Base-by-base conservation (phyloP, 2,329 filamentous ascomycete species). In the Ophiostoma montium region DNA sequence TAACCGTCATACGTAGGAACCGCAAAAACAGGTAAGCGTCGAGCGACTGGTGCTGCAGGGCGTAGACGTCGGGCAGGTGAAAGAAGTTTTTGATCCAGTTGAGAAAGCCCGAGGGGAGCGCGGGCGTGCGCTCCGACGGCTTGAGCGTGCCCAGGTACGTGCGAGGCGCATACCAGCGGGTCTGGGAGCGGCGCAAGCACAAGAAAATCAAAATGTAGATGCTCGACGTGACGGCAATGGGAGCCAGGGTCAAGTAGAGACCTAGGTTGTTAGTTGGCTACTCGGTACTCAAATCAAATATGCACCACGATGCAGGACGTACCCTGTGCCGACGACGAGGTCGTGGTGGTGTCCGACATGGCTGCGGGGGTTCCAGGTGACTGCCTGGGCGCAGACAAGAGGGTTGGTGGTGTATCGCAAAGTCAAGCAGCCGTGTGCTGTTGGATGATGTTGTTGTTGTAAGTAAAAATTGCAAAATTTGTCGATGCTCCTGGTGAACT, bases 1-100 rank as follows among this genome's bases (percentile, higher is more conserved):
- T 69, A 31, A 83, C 72, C 8, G 82, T 67, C 55, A 89, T 82
- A 60, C 88, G 86, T 55, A 96, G 68, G 60, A 90, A 95, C 33
- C 90, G 86, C 27, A 96, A 72, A 63, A 94, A 87, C 47, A 96
- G 79, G 64, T 90, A 96, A 31, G 84, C 85, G 62, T 98, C 90
- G 54, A 98, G 76, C 0, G 88, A 94, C 62, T 90, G 86, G 67
- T 95, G 87, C 59, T 92, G 86, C 19, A 96, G 76, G 23, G 89
- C 78, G 60, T 86, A 87, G 36, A 80, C 80, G 62, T 96, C 89
- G 3, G 75, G 74, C 39, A 76, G 74, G 57, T 74, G 75, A 67
- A 77, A 82, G 65, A 86, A 84, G 12, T 74, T 68, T 10, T 66
- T 65, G 51, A 87, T 64, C 84, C 84, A 88, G 57, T 82, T 76